phyloP scores from a whole-genome alignment of 768 basidiomycete species.

The Tremella yokohamensis region DNA sequence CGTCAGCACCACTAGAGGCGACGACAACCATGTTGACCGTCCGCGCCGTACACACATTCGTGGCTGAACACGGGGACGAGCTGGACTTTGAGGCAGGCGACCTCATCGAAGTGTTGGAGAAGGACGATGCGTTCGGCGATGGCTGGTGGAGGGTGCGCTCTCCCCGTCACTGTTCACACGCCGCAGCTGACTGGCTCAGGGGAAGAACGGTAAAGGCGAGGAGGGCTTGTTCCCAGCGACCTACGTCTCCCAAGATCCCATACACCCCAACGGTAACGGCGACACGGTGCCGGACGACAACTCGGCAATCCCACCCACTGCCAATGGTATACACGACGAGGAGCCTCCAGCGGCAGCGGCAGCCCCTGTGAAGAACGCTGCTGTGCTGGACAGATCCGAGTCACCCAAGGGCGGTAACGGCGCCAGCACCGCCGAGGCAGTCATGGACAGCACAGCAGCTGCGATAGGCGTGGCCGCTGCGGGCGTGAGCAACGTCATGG shows the following conservation, averaged over 20 bases:
- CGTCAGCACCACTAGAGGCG: no score
- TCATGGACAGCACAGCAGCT: constrained; percentile 7
- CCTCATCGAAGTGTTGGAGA: constrained; percentile 82
- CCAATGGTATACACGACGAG: not conserved
- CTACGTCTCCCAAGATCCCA: constrained; percentile 64
- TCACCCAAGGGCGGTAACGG: constrained; percentile 10
- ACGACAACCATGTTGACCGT: constrained; percentile 30
- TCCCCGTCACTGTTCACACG: no score
- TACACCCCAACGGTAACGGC: not conserved
- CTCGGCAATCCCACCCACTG: not conserved
- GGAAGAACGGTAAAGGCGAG: constrained; percentile 74
- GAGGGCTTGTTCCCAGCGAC: constrained; percentile 86
- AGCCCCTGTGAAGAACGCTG: not conserved
- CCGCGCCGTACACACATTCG: constrained; percentile 56
- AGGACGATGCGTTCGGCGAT: constrained; percentile 86
- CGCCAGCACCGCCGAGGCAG: constrained; percentile 15
- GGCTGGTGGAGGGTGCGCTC: constrained; percentile 86
- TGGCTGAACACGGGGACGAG: constrained; percentile 92
- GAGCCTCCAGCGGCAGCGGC: not conserved
- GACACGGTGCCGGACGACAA: not conserved
- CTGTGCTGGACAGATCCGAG: not conserved
- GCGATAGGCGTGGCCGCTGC: constrained; percentile 21
- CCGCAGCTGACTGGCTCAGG: constrained; percentile 54
- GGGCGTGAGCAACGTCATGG: constrained; percentile 58
- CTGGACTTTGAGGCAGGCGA: constrained; percentile 80